Evolutionary conservation across 306 rosid genomes (phyloP).

Genomic region (Sophora flavescens): DNA sequence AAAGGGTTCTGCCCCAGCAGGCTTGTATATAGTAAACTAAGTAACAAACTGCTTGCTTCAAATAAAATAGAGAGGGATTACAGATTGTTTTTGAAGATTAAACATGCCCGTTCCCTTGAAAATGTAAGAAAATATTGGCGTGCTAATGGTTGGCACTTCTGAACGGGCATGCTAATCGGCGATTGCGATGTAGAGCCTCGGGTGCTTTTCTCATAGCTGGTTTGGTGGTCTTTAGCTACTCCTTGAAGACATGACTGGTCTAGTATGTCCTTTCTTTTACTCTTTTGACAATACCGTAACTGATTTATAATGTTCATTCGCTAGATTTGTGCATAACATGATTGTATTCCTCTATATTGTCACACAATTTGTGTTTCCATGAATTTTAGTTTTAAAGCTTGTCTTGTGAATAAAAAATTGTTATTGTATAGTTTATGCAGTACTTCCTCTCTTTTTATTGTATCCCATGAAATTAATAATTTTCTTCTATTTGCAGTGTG

Average conservation of each 20-base stretch:
- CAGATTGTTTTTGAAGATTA: conserved; percentile 71
- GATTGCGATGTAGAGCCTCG: background rate
- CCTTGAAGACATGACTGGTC: conserved; percentile 5
- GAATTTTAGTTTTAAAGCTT: conserved; percentile 6
- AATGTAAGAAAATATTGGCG: conserved; percentile 78
- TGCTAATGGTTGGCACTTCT: conserved; percentile 91
- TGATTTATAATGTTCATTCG: conserved; percentile 7
- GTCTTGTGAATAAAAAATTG: background rate
- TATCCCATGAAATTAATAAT: background rate
- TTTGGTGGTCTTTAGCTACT: conserved; percentile 17
- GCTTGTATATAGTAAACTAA: conserved; percentile 75
- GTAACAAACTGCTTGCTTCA: conserved; percentile 68
- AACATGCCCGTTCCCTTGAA: conserved; percentile 68
- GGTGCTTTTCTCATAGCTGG: conserved; percentile 28
- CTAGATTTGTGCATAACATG: conserved; percentile 5
- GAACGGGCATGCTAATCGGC: conserved; percentile 42
- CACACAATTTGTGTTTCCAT: background rate
- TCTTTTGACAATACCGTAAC: background rate
- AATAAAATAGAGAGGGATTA: conserved; percentile 73
- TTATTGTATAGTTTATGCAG: background rate
- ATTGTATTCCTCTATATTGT: conserved; percentile 15
- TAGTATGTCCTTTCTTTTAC: conserved; percentile 22
- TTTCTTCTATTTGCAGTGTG: background rate
- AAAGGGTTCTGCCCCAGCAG: conserved; percentile 83
- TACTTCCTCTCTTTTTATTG: background rate